phyloP scores from a whole-genome alignment of 2,329 filamentous ascomycete genomes.

The Alternaria sp. region DNA sequence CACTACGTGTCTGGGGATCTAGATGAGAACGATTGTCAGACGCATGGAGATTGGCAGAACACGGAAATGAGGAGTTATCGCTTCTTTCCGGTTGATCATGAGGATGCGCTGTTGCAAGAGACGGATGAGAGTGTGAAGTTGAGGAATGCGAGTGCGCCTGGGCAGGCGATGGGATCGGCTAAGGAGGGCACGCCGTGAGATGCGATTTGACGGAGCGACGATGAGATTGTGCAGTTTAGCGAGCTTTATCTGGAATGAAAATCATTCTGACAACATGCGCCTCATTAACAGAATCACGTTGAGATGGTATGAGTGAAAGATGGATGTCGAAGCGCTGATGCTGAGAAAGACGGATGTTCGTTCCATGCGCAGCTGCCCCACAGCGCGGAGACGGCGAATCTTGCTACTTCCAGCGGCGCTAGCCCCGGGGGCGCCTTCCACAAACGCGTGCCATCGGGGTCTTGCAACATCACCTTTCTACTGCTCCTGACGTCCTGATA shows the following conservation, averaged over 20 bases:
- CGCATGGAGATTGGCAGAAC: constrained; percentile 1
- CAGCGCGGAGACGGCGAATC: background rate
- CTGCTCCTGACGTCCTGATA: background rate
- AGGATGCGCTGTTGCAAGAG: constrained; percentile 9
- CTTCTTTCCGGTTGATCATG: background rate
- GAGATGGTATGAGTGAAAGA: background rate
- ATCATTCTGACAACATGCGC: background rate
- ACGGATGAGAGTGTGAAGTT: constrained; percentile 8
- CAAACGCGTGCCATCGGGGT: background rate
- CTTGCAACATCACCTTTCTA: background rate
- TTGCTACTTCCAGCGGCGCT: background rate
- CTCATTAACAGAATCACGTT: background rate
- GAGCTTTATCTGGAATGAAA: background rate
- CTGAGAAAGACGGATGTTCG: background rate
- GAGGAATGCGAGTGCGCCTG: constrained; percentile 5
- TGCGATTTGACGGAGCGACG: background rate
- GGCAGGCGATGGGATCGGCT: background rate
- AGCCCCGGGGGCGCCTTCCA: background rate
- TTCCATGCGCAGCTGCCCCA: background rate
- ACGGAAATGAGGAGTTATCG: constrained; percentile 7
- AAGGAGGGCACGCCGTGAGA: background rate
- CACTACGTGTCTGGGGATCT: constrained; percentile 80
- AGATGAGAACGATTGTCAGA: background rate
- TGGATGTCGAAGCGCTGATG: background rate
- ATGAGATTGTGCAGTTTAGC: background rate